A percentile compares a stretch with the other conserved stretches of the same genome.
phyloP scores from a whole-genome alignment of 2,329 filamentous ascomycete genomes.

The Ceratocystis smalleyi region DNA sequence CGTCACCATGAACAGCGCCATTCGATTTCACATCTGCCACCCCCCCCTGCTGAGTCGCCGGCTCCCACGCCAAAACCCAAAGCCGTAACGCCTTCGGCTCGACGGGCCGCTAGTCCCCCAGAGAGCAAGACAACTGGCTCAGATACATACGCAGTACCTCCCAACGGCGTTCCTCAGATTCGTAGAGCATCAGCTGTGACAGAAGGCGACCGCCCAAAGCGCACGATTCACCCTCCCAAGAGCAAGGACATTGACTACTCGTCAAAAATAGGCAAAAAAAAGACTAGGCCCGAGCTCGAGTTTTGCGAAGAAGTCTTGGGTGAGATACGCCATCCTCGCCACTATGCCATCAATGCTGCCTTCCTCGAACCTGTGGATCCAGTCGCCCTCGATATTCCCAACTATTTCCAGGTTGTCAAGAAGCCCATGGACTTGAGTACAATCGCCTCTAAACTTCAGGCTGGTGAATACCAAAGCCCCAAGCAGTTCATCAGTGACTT shows the following conservation, averaged over 20 bases:
- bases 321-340: constrained; percentile 61
- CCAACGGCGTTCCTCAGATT: constrained; percentile 65
- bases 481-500: constrained; percentile 81
- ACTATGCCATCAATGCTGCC: constrained; percentile 50
- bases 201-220: constrained; percentile 70
- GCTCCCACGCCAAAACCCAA: constrained; percentile 25
- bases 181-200: constrained; percentile 68
- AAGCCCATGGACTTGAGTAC: constrained; percentile 89
- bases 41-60: background rate
- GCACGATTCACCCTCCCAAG: constrained; percentile 83
- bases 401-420: constrained; percentile 87
- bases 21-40: constrained; percentile 22
- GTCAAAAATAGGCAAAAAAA: constrained; percentile 66
- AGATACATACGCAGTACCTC: constrained; percentile 53
- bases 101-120: constrained; percentile 29
- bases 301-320: constrained; percentile 74
- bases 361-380: constrained; percentile 83
- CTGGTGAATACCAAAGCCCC: constrained; percentile 62
- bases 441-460: constrained; percentile 60
- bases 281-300: constrained; percentile 71
- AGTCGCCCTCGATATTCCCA: constrained; percentile 81
- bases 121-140: constrained; percentile 32
- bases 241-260: constrained; percentile 83
- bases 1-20: constrained; percentile 32
- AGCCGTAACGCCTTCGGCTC: constrained; percentile 18